These are phyloP conservation scores for Lentinula raphanica DNA, from an alignment of 768 basidiomycete species.

Conservation along the genomic window DNA sequence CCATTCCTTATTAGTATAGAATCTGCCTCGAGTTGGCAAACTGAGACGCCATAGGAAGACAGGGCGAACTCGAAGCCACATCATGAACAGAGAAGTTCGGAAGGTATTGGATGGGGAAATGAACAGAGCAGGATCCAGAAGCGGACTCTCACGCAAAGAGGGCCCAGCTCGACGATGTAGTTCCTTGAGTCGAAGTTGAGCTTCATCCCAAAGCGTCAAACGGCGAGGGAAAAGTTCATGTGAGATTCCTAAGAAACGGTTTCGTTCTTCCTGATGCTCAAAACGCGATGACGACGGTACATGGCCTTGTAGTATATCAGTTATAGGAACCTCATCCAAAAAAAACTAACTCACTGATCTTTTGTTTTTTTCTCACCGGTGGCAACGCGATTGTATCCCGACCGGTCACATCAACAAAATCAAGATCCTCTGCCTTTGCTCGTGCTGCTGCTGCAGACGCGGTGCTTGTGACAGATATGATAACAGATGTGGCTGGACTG, in stretches of 20 bases:
- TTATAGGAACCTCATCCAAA: too few relatives aligned
- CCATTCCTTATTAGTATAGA: neutral
- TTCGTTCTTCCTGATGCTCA: neutral
- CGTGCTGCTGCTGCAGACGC: too few relatives aligned
- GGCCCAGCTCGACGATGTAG: neutral
- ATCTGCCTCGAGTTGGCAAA: too few relatives aligned
- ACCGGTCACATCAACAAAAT: too few relatives aligned
- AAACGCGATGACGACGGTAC: too few relatives aligned
- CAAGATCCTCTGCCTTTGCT: too few relatives aligned
- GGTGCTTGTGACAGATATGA: too few relatives aligned
- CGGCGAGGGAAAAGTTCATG: neutral
- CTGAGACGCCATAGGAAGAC: neutral
- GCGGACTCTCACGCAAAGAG: neutral
- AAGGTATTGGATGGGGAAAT: neutral
- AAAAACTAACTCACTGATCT: too few relatives aligned
- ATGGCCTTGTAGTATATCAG: neutral
- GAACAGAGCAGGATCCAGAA: neutral
- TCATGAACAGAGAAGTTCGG: neutral
- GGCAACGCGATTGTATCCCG: too few relatives aligned
- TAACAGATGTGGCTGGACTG: too few relatives aligned
- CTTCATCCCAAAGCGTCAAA: neutral
- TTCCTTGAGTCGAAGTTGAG: neutral
- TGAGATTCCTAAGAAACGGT: neutral
- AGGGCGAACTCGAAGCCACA: neutral
- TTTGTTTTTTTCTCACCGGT: too few relatives aligned